Conservation (phyloP, 1,284 basidiomycete genomes). For the Coriolopsis trogii region DNA sequence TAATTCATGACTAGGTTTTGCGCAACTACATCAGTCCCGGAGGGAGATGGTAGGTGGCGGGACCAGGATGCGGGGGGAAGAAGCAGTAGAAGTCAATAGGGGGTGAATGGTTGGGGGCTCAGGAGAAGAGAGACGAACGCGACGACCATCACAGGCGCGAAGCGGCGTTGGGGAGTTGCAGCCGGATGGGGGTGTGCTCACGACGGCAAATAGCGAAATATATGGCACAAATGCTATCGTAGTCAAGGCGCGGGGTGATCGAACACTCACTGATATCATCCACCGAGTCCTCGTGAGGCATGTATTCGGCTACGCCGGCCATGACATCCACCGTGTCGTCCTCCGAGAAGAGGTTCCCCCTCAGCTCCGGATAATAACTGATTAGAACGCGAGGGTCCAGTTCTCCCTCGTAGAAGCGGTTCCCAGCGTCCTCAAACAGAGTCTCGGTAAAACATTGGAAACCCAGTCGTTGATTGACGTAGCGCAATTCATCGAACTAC, state of each 20-base stretch:
- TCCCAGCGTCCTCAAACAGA: conserved; percentile 77
- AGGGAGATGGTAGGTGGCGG: conserved; percentile 26
- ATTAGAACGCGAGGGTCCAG: conserved; percentile 78
- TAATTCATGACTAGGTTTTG: conserved; percentile 89
- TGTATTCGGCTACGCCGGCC: conserved; percentile 65
- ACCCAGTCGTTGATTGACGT: conserved; percentile 78
- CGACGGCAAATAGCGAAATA: neutral
- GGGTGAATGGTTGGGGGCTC: conserved; percentile 24
- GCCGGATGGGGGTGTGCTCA: neutral
- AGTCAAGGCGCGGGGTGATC: conserved; percentile 17
- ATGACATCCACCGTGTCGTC: conserved; percentile 59
- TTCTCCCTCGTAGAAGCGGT: conserved; percentile 69
- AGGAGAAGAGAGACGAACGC: conserved; percentile 17
- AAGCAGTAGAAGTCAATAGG: conserved; percentile 31
- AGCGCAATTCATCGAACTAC: conserved; percentile 67
- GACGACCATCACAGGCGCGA: conserved; percentile 13
- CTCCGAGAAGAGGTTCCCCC: conserved; percentile 55
- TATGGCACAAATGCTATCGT: conserved; percentile 25
- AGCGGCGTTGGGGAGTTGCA: conserved; percentile 20
- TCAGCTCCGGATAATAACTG: conserved; percentile 75
- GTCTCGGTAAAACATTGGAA: conserved; percentile 75
- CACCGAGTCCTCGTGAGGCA: conserved; percentile 63
- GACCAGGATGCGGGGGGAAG: conserved; percentile 17
- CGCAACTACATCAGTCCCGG: conserved; percentile 77
- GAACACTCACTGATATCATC: conserved; percentile 76